Evolutionary conservation across 2,329 filamentous ascomycete species (phyloP).

Genomic region (Colletotrichum endophyticum): DNA sequence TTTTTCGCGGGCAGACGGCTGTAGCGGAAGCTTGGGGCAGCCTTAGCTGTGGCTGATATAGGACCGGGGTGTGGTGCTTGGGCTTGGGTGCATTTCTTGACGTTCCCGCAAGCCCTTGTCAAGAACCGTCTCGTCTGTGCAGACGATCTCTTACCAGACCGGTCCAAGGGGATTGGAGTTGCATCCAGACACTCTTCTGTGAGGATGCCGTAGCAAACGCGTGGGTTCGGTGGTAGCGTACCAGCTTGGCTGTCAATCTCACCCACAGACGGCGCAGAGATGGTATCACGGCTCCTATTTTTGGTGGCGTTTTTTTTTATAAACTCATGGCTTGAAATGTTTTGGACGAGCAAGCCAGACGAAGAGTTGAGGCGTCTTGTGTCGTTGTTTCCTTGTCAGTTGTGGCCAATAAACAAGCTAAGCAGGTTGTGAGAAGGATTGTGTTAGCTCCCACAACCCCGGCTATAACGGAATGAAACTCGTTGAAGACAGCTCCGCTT

Average conservation of each 20-base stretch:
- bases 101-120: slow-evolving; percentile 12
- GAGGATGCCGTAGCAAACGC: not conserved
- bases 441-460: not conserved
- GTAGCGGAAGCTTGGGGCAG: slow-evolving; percentile 14
- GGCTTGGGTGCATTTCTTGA: slow-evolving; percentile 2
- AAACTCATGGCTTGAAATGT: not conserved
- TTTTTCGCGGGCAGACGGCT: slow-evolving; percentile 10
- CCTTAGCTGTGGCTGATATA: slow-evolving; percentile 15
- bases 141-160: slow-evolving; percentile 6
- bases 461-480: not conserved
- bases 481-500: not conserved
- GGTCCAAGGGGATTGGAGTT: not conserved
- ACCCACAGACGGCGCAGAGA: not conserved
- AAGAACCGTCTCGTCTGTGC: slow-evolving; percentile 13
- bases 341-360: not conserved
- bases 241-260: not conserved
- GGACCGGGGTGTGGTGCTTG: slow-evolving; percentile 3
- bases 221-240: not conserved
- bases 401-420: slow-evolving; percentile 3
- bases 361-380: not conserved
- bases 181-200: not conserved
- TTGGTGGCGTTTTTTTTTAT: not conserved
- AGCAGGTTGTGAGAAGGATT: not conserved
- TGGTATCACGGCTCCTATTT: slow-evolving; percentile 1
- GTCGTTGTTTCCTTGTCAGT: not conserved